Base-by-base conservation (phyloP, 139 green algal genomes). In the Asterochloris erici region DNA sequence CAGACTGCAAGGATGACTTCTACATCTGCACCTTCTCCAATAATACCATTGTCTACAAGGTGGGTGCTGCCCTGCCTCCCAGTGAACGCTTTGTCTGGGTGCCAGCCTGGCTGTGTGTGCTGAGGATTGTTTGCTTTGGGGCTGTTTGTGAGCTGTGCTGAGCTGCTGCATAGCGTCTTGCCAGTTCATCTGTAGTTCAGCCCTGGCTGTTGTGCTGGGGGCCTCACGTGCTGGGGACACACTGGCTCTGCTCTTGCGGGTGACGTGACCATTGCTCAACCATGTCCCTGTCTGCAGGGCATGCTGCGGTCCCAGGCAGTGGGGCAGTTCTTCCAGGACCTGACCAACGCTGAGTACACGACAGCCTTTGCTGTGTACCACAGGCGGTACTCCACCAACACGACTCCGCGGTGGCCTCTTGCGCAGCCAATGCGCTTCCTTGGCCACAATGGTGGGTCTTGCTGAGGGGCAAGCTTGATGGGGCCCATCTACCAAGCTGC, bases 311-410 rank as follows among this genome's bases (percentile, higher is more conserved):
- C 93, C n/a, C 87, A 85, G 13, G 94, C 95, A 28, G 85, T 99
- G 64, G 90, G 93, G 10, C 63, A 90, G 17, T 99, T 97, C 89
- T 99, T 92, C 90, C 83, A 92, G 79, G 97, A 99, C 89, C 91
- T 99, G 75, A 84, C 89, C 60, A 92, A 99, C 88, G 47, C 88
- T 23, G 88, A 90, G 78, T 99, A 90, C 87, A 86, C 87, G 79
- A 95, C 93, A 0, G 68, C 89, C 47, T 99, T 99, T 86, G 96
- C 95, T 82, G 98, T 99, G 86, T 99, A 99, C 89, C 97, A 99
- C 86, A 90, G 96, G 77, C 96, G 96, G 80, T 99, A 98, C 94
- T 98, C 93, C 86, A 99, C 97, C 84, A 99, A 99, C 93, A 99
- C 97, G 75, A 97, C 87, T 63, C 97, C 97, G 70, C 97, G 96